phyloP scores from a whole-genome alignment of 2,329 filamentous ascomycete species.

The Fusarium sp. region DNA sequence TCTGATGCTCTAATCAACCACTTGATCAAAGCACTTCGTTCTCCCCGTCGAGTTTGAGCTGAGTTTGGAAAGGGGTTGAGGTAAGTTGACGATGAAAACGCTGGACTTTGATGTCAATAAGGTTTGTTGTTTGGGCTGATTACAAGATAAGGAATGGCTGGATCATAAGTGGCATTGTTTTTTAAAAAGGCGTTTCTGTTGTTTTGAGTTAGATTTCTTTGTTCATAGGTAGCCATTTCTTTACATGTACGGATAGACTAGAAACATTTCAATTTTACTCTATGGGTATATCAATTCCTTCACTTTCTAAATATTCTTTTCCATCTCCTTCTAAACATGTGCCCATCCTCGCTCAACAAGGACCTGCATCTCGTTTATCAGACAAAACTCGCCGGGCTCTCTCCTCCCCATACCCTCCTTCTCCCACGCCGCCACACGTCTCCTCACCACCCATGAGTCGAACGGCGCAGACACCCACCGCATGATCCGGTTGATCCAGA shows the following conservation, averaged over 20 bases:
- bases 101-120: neutral
- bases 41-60: neutral
- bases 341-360: conserved; percentile 69
- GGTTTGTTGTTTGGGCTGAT: neutral
- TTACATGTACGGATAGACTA: neutral
- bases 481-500: conserved; percentile 70
- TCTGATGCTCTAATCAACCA: neutral
- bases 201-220: neutral
- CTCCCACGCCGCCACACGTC: conserved; percentile 57
- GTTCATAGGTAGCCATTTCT: neutral
- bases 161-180: neutral
- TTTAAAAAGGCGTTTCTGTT: neutral
- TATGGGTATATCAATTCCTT: conserved; percentile 31
- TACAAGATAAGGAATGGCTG: neutral
- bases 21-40: neutral
- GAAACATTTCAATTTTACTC: conserved; percentile 6
- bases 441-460: conserved; percentile 53
- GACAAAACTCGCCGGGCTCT: conserved; percentile 64
- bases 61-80: neutral
- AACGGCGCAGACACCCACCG: conserved; percentile 57
- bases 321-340: conserved; percentile 54
- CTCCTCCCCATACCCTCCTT: conserved; percentile 52
- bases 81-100: neutral
- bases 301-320: neutral
- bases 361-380: conserved; percentile 74